Base-by-base conservation (phyloP, 2,329 filamentous ascomycete species). In the Xylariaceae sp. region DNA sequence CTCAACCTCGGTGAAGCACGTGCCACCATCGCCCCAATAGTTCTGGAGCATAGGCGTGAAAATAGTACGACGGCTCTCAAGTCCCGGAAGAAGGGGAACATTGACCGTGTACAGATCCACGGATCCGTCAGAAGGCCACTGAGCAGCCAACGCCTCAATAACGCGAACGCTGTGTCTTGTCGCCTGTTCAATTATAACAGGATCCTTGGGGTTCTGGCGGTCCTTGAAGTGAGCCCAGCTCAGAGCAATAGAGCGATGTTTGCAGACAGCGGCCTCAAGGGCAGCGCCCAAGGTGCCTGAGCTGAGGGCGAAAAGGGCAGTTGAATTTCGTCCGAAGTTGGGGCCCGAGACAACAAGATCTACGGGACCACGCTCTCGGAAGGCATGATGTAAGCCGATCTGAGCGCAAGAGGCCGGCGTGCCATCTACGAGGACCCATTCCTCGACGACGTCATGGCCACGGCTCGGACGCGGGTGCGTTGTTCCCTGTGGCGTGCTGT, bases 81-180 rank as follows among this genome's bases (percentile, higher is more conserved):
- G 84, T 5, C 86, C 88, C 61, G 89, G 87, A 11, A 94, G 81
- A 9, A 97, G 78, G 17, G 94, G 93, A 7, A 97, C 88, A 71
- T 97, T 97, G 67, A 97, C 86, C 52, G 83, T 89, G 74, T 96
- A 97, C n/a, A 97, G 76, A 70, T 96, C 90, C 4, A 90, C 86
- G 61, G 81, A 82, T 37, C 78, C 74, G 55, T 86, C 86, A 39
- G 78, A 75, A 0, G 79, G 83, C 88, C 90, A 96, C 70, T 92
- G 88, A 53, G 81, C 79, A 67, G 82, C 86, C 5, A 99, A 79
- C 62, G 90, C 83, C 73, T 96, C 88, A 64, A 96, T 87, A 23
- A 97, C 80, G 64, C 81, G 82, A 23, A 94, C 87, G 23, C 87
- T 85, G 67, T 93, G 86, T 50, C 83, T 78, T 44, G 87, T 90